Evolutionary conservation across 129 eudicot genomes (phyloP), one percentile per base, ranked within the genome.

Genomic region (Pittosporum tobira): DNA sequence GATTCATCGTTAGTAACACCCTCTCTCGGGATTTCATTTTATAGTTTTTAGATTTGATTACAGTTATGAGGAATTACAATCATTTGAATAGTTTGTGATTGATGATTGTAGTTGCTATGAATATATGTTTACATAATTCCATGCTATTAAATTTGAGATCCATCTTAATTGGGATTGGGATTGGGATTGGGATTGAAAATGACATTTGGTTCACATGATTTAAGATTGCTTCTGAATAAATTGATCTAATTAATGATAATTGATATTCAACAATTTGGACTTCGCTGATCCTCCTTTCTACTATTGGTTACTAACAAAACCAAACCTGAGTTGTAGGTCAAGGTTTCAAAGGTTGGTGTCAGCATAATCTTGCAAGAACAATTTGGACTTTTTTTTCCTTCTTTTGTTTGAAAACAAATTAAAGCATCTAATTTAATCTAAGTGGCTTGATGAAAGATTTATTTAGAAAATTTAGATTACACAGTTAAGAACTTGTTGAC

Each of bases 1-100:
- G 84, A 78, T 52, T 61, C 88, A 52, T 94, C 95, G 97, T 89
- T 72, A 69, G 88, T 58, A 51, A 6, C 49, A 62, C 47, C 62
- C 4, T 61, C 28, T 43, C 37, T 57, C 7, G 14, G 20, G 38
- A 15, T 14, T 56, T 11, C 36, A 27, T 66, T 27, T 3, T n/a
- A 18, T 51, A 9, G 31, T 25, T 49, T 7, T 24, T 44, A 19
- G 46, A 40, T 40, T n/a, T 40, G 43, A 14, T 40, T 40, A 0
- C 4, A 40, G 14, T 10, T 45, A 45, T 45, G 20, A 45, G 11
- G 11, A 16, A 15, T 45, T 3, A 18, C 18, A 6, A 11, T 45
- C 4, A 45, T 45, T 40, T 40, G 46, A 40, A 14, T 19, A 9
- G 27, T 19, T 49, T 6, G 30, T 13, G 57, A 28, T 31, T 15